Base-by-base conservation (phyloP, 202 grass and related monocot species). In the Eragrostis tef region DNA sequence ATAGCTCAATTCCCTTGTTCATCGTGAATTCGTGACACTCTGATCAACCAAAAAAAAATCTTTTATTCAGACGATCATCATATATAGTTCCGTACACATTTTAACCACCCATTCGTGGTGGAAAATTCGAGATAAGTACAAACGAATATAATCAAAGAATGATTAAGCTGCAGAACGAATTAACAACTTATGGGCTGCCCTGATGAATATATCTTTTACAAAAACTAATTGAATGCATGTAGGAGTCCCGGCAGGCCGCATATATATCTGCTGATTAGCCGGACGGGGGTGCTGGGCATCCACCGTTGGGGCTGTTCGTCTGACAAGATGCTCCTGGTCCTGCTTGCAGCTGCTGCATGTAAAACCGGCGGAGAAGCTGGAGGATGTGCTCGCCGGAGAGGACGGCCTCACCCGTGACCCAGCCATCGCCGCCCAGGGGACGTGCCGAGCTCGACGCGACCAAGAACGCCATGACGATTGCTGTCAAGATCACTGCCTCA, bases 301-400 rank as follows among this genome's bases (percentile, higher is more conserved):
- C 60, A 74, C 39, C 69, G 41, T 86, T 65, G 49, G 84, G 7
- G 69, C 77, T 86, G 50, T 86, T 46, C 9, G 77, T 86, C 4
- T 31, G 5, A 24, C 84, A 86, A 3, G 77, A 86, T 15, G 85
- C 1, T 13, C 4, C 71, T 39, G 85, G 2, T 13, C 4, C 71
- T 39, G 85, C 64, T 21, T 46, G 71, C 70, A 86, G 52, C 52
- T 81, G 79, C 78, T 81, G 78, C 62, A 81, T 53, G 16, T 86
- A 86, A 8, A 81, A 51, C 29, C 64, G 63, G 44, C 45, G 64
- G 71, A 86, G 70, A 62, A 70, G 43, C 64, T 81, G 43, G 11
- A 81, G 52, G 52, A 76, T 62, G 20, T 67, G 73, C 21, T 86
- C 22, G 52, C 84, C 63, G 29, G 84, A 86, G 77, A 43, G 52